Base-by-base conservation (phyloP, 2,329 filamentous ascomycete species). In the Botrytis byssoidea region DNA sequence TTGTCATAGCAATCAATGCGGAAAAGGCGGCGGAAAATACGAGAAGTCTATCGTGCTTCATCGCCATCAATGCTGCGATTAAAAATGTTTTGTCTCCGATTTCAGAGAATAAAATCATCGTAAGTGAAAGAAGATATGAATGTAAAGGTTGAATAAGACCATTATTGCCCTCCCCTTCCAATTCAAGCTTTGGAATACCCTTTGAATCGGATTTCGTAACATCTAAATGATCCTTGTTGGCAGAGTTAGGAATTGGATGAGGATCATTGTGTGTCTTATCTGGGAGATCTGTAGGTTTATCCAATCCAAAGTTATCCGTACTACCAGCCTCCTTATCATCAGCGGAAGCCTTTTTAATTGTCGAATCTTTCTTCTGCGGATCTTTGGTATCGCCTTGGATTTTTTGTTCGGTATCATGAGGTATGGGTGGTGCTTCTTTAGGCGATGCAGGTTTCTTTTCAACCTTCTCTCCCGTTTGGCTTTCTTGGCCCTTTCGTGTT, bases 21-120 rank as follows among this genome's bases (percentile, higher is more conserved):
- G 91, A 90, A 79, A 97, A 95, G n/a, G 96, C 96, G 12, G 96
- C 94, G 2, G 93, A 93, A 84, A 99, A 99, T 75, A 99, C 96
- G 20, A 98, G 88, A 76, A 97, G 85, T 70, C 96, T 92, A 75
- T 96, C 92, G 80, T 99, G 95, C 82, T 97, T 96, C 96, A 99
- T 99, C 20, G 96, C 96, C 96, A 99, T 99, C 29, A 99, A 89
- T 12, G 95, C 95, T 10, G 96, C 96, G 35, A 99, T 94, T 61
- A 99, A 88, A 85, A 99, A 99, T 0, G 96, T 99, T 85, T 99
- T 99, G 88, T 99, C 96, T 76, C 96, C 96, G 79, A 99, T 90
- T 82, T 99, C 96, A 65, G 95, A 98, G 79, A 98, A 92, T 76
- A 98, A 86, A 79, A 99, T 99, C 96, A 98, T 99, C 74, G 95